Evolutionary conservation across 228 moss, liverwort and hornwort species (phyloP), one percentile per base, ranked within the genome.

Genomic region (Sphagnum magellanicum): DNA sequence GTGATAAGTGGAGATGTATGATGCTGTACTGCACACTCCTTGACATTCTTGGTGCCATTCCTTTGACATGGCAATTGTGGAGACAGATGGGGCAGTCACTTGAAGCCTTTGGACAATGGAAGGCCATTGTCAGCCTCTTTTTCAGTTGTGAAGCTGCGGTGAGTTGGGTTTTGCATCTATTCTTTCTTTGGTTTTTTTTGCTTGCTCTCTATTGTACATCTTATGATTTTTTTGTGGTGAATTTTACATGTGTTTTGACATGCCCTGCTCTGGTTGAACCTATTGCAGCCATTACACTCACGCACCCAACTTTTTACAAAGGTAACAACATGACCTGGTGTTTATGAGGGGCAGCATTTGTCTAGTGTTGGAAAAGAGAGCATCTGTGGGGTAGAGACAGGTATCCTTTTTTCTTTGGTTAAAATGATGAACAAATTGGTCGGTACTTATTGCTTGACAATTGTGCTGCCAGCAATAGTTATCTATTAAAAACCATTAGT

Each of bases 61-160:
- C 32, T 32, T 32, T 32, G 32, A 32, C 32, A 32, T 32, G 1
- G 32, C 32, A 32, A 32, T 32, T 32, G 32, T 6, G n/a, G 5
- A 73, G 72, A 63, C 87, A 98, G 98, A 98, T 98, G 98, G 98
- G 98, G 50, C 98, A 98, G 78, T 98, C 98, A 62, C 81, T 98
- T 47, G 90, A 98, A 83, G 87, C 91, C 5, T 98, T 98, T 75
- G 86, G 91, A 67, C 98, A 94, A 78, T 94, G 98, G 98, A 98
- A 98, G 84, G 71, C 69, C 68, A 78, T 98, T 70, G 78, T 92
- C 76, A 98, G 83, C 74, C 87, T 94, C 58, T 70, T 98, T 67
- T 83, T 98, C 60, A 74, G 90, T 71, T 98, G 98, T 76, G 84
- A 86, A 66, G 84, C 74, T 51, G 90, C 85, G 75, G 98, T 98